A percentile compares a stretch with the other conserved stretches of the same genome.
Evolutionary conservation across 805 yeast genomes (phyloP).

Genomic region (Candida ponderosae): DNA sequence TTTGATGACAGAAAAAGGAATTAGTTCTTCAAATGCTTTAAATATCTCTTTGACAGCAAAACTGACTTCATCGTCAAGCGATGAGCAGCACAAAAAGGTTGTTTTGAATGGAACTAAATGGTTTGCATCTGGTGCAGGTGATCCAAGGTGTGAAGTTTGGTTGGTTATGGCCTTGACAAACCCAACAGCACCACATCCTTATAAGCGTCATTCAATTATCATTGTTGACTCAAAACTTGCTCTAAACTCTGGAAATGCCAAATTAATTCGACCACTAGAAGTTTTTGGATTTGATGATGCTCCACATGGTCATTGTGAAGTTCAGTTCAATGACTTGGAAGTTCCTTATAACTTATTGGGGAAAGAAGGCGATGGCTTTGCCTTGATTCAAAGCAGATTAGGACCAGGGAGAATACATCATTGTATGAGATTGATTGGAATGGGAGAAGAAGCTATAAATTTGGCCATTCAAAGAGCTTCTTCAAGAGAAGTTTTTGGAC

Average conservation of each 20-base stretch:
- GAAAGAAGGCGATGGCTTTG: slow-evolving; percentile 53
- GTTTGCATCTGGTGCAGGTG: slow-evolving; percentile 70
- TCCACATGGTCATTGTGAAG: slow-evolving; percentile 66
- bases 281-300: slow-evolving; percentile 62
- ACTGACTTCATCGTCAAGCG: no score
- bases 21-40: slow-evolving; percentile 54
- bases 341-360: slow-evolving; percentile 35
- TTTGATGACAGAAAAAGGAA: slow-evolving; percentile 56
- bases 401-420: slow-evolving; percentile 71
- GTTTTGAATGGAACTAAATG: slow-evolving; percentile 56
- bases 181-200: slow-evolving; percentile 21
- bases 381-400: slow-evolving; percentile 52
- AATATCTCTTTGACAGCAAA: slow-evolving; percentile 44
- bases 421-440: slow-evolving; percentile 59
- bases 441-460: slow-evolving; percentile 47
- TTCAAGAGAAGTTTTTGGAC: slow-evolving; percentile 44
- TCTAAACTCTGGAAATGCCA: slow-evolving; percentile 39
- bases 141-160: slow-evolving; percentile 44
- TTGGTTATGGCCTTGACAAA: slow-evolving; percentile 21
- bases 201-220: slow-evolving; percentile 48
- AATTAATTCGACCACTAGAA: slow-evolving; percentile 39
- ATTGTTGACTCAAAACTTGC: slow-evolving; percentile 45
- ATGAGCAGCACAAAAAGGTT: slow-evolving; percentile 30
- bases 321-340: slow-evolving; percentile 40
- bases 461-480: slow-evolving; percentile 44